Conservation (phyloP, 2,329 filamentous ascomycete genomes). For the Rhinocladiella mackenziei region DNA sequence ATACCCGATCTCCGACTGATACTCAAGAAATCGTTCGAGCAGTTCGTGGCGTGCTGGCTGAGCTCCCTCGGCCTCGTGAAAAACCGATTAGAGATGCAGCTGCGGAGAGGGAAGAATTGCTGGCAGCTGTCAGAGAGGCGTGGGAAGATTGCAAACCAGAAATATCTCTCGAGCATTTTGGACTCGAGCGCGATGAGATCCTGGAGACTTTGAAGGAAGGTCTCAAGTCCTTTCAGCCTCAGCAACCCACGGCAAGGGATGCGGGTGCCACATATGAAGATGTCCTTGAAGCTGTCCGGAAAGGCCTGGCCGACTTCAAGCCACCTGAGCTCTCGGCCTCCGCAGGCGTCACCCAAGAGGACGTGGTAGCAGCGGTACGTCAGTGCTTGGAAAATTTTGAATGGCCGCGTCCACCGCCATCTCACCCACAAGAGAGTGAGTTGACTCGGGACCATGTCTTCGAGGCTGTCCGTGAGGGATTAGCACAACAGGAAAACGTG, state of each 20-base stretch:
- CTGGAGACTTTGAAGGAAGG: conserved; percentile 82
- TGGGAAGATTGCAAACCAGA: conserved; percentile 95
- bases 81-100: conserved; percentile 48
- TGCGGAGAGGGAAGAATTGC: conserved; percentile 76
- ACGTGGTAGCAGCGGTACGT: conserved; percentile 76
- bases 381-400: conserved; percentile 85
- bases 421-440: conserved; percentile 38
- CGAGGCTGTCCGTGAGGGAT: conserved; percentile 57
- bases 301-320: conserved; percentile 75
- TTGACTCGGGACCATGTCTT: conserved; percentile 54
- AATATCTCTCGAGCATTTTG: conserved; percentile 83
- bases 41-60: conserved; percentile 67
- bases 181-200: conserved; percentile 85
- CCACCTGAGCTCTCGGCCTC: conserved; percentile 68
- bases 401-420: conserved; percentile 49
- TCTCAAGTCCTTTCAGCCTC: conserved; percentile 65
- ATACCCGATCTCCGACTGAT: conserved; percentile 63
- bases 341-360: conserved; percentile 66
- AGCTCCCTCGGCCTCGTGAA: conserved; percentile 57
- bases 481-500: conserved; percentile 42
- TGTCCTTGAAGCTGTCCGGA: conserved; percentile 78
- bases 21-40: conserved; percentile 83
- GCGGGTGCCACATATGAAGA: conserved; percentile 72
- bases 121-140: conserved; percentile 80
- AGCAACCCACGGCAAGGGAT: conserved; percentile 38